These are phyloP conservation scores for Apiospora saccharicola DNA, from an alignment of 2,329 filamentous ascomycete species.

Conservation along the genomic window DNA sequence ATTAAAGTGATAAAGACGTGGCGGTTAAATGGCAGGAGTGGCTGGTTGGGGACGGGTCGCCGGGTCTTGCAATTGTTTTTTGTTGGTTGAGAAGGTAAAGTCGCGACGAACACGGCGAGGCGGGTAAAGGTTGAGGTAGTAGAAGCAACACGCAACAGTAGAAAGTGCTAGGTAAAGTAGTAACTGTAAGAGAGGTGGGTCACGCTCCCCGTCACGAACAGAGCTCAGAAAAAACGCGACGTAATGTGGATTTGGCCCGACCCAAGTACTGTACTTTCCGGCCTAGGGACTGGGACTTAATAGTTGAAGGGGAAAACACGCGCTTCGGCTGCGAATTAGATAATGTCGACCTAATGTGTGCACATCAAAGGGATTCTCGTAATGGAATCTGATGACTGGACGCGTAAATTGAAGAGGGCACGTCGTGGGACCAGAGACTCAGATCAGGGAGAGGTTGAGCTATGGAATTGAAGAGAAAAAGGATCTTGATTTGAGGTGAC, in stretches of 20 bases:
- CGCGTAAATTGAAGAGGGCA: slow-evolving; percentile 1
- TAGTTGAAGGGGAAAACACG: slow-evolving; percentile 38
- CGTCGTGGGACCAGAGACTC: background rate
- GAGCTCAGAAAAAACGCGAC: slow-evolving; percentile 22
- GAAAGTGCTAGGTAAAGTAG: slow-evolving; percentile 20
- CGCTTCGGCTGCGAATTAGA: background rate
- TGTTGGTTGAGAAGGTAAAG: background rate
- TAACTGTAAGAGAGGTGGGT: slow-evolving; percentile 22
- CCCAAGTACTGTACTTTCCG: slow-evolving; percentile 11
- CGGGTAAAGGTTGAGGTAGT: slow-evolving; percentile 17
- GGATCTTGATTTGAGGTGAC: slow-evolving; percentile 20
- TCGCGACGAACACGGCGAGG: slow-evolving; percentile 20
- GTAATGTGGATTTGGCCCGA: slow-evolving; percentile 21
- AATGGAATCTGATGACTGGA: slow-evolving; percentile 4
- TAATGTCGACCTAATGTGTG: background rate
- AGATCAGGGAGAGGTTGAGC: slow-evolving; percentile 8
- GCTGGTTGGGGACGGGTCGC: slow-evolving; percentile 11
- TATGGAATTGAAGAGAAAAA: slow-evolving; percentile 8
- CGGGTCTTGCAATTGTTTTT: background rate
- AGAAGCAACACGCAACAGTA: background rate
- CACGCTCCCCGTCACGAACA: slow-evolving; percentile 21
- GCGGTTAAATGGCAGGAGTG: background rate
- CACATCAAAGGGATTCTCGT: background rate
- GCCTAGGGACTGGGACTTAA: slow-evolving; percentile 21
- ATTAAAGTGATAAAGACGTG: background rate